A percentile compares a stretch with the other conserved stretches of the same genome.
Conservation (phyloP, 2,329 filamentous ascomycete species). For the Aureobasidium sp. region DNA sequence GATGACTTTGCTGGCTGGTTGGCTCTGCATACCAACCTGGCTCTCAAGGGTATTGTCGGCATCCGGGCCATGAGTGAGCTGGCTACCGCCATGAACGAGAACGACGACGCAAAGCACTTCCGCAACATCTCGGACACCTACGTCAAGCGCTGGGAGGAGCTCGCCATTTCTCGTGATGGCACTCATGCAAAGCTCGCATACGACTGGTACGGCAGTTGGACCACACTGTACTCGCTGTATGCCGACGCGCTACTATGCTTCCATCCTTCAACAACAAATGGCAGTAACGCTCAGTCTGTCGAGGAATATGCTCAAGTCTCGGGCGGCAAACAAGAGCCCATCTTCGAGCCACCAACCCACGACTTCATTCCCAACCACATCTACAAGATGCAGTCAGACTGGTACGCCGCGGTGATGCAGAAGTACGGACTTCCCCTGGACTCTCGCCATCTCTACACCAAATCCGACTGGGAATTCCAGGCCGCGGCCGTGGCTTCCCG, state of each 20-base stretch:
- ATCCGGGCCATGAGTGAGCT: slow-evolving; percentile 72
- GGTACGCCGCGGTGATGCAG: slow-evolving; percentile 74
- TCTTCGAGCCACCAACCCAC: slow-evolving; percentile 20
- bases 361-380: slow-evolving; percentile 65
- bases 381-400: slow-evolving; percentile 72
- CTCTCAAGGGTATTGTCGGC: slow-evolving; percentile 76
- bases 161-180: slow-evolving; percentile 61
- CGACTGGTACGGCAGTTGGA: slow-evolving; percentile 74
- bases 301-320: background rate
- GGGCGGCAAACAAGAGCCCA: slow-evolving; percentile 17
- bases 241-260: slow-evolving; percentile 76
- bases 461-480: slow-evolving; percentile 89
- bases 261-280: slow-evolving; percentile 49
- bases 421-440: slow-evolving; percentile 78
- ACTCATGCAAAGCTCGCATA: slow-evolving; percentile 74
- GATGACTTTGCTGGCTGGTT: slow-evolving; percentile 79
- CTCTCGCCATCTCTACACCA: slow-evolving; percentile 74
- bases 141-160: slow-evolving; percentile 63
- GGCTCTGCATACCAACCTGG: slow-evolving; percentile 72
- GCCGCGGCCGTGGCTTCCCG: slow-evolving; percentile 70
- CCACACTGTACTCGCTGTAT: slow-evolving; percentile 79
- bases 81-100: slow-evolving; percentile 53
- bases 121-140: slow-evolving; percentile 57
- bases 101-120: slow-evolving; percentile 52
- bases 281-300: slow-evolving; percentile 15